Evolutionary conservation across 495 filamentous ascomycete species (phyloP).

Genomic region (Copromyces sp.): DNA sequence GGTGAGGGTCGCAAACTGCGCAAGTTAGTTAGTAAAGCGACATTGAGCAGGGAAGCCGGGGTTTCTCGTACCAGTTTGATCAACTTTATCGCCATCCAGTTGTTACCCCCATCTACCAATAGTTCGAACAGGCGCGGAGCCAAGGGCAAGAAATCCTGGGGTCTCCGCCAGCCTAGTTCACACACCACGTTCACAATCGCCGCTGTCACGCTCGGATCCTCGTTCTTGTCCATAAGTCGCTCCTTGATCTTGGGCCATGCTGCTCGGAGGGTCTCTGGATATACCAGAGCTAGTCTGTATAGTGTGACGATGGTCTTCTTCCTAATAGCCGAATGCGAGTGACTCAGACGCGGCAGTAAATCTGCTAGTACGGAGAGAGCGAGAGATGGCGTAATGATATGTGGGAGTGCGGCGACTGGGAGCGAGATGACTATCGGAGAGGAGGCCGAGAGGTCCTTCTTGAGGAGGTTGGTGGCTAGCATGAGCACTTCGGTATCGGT

Average conservation of each 20-base stretch:
- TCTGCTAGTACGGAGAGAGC: conserved; percentile 82
- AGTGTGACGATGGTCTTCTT: conserved; percentile 94
- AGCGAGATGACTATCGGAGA: conserved; percentile 66
- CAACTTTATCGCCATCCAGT: conserved; percentile 99
- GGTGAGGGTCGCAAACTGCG: conserved; percentile 85
- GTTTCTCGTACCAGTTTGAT: conserved; percentile 72
- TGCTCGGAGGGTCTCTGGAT: conserved; percentile 82
- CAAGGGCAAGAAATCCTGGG: conserved; percentile 84
- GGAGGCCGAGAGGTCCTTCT: conserved; percentile 85
- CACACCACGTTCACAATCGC: conserved; percentile 95
- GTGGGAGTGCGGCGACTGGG: conserved; percentile 77
- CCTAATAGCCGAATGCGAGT: conserved; percentile 70
- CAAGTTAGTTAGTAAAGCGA: conserved; percentile 2
- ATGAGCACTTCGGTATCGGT: conserved; percentile 94
- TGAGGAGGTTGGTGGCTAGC: conserved; percentile 92
- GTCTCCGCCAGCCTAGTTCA: conserved; percentile 88
- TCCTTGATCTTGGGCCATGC: conserved; percentile 98
- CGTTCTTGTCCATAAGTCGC: conserved; percentile 75
- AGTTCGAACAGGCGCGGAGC: conserved; percentile 88
- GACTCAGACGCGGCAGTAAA: conserved; percentile 72
- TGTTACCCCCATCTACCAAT: conserved; percentile 85
- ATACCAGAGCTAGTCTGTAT: conserved; percentile 84
- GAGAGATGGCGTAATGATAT: conserved; percentile 82
- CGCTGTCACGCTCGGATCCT: conserved; percentile 88
- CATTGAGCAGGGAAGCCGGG: neutral